phyloP scores from a whole-genome alignment of 2,329 filamentous ascomycete genomes.

The Cordyceps fumosorosea region DNA sequence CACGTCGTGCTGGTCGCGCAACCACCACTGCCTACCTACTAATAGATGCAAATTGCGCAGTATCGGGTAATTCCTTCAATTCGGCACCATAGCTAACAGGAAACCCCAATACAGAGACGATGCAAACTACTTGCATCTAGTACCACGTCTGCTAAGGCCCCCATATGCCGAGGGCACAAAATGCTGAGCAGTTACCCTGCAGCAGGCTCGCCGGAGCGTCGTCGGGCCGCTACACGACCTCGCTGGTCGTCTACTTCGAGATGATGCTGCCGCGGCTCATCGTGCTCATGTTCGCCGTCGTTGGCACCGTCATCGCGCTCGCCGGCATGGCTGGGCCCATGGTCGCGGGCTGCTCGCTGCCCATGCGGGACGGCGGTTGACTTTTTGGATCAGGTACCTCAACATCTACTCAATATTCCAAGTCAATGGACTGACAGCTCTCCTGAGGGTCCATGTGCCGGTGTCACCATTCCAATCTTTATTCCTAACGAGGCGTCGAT shows the following conservation, averaged over 20 bases:
- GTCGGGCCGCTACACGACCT: constrained; percentile 14
- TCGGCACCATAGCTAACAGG: no score
- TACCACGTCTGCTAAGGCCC: no score
- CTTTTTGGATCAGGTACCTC: constrained; percentile 16
- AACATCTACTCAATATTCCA: no score
- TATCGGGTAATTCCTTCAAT: no score
- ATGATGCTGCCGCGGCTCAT: constrained; percentile 12
- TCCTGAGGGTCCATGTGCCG: neutral
- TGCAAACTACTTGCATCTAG: no score
- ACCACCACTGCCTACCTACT: no score
- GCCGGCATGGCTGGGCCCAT: constrained; percentile 16
- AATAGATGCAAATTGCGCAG: no score
- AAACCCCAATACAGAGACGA: no score
- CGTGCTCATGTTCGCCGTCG: constrained; percentile 9
- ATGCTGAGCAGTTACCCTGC: no score
- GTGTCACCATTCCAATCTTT: neutral
- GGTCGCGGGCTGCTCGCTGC: constrained; percentile 13
- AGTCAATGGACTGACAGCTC: no score
- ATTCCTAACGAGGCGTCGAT: neutral
- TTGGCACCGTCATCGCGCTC: constrained; percentile 16
- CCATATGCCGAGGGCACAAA: no score
- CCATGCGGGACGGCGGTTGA: constrained; percentile 13
- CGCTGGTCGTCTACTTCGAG: constrained; percentile 16
- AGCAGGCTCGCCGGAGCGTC: neutral
- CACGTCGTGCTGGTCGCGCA: no score